Conservation (phyloP, 192 early-diverging fungal species). For the Backusella sp. region DNA sequence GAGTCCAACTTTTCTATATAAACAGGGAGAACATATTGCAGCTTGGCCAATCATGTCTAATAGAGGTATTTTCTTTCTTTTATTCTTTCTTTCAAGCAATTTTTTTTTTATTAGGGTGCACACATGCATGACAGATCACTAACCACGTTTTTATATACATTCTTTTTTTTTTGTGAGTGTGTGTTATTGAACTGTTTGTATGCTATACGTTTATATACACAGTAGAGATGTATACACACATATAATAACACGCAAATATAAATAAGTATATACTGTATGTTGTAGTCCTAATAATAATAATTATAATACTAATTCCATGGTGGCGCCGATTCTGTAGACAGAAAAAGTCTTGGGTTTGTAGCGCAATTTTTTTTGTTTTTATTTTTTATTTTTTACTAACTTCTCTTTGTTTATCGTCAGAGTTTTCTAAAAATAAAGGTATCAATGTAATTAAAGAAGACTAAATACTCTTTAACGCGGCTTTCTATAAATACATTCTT, state of each 20-base stretch:
- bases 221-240: background rate
- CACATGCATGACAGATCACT: background rate
- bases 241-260: background rate
- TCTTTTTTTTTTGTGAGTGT: background rate
- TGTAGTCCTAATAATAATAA: background rate
- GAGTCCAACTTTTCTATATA: background rate
- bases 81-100: background rate
- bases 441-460: background rate
- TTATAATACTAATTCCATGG: background rate
- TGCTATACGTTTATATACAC: background rate
- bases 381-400: no score
- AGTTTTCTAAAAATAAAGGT: background rate
- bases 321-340: background rate
- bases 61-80: background rate
- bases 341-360: background rate
- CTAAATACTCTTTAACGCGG: background rate
- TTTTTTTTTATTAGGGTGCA: background rate
- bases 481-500: background rate
- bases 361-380: background rate
- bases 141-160: background rate
- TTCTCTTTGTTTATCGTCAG: background rate
- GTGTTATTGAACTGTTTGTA: background rate
- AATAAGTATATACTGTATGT: background rate
- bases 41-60: background rate
- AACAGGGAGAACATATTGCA: background rate